A percentile compares a stretch with the other conserved stretches of the same genome.
Conservation (phyloP, 495 filamentous ascomycete genomes). For the Penicillium psychrofluorescens region DNA sequence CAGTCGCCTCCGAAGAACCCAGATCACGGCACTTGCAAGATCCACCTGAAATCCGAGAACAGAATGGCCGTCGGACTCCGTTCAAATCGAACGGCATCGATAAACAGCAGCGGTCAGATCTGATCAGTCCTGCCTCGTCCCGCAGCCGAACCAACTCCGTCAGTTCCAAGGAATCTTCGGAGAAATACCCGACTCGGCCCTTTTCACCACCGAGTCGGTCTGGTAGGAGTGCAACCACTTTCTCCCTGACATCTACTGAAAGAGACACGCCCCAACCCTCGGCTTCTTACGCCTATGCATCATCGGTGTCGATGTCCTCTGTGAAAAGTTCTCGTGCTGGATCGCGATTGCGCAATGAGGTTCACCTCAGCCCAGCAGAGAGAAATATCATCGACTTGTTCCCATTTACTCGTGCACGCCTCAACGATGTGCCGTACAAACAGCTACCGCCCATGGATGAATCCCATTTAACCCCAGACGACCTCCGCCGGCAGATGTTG, state of each 20-base stretch:
- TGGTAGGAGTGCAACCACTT: constrained; percentile 40
- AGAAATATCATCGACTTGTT: constrained; percentile 54
- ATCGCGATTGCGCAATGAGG: constrained; percentile 75
- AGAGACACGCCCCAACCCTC: constrained; percentile 33
- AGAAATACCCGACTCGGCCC: constrained; percentile 25
- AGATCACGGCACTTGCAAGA: constrained; percentile 25
- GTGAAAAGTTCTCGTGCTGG: constrained; percentile 54
- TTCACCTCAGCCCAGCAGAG: constrained; percentile 57
- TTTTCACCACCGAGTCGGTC: constrained; percentile 37
- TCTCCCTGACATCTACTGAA: constrained; percentile 31
- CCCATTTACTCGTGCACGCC: constrained; percentile 60
- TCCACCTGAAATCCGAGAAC: constrained; percentile 29
- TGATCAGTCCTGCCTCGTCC: constrained; percentile 56
- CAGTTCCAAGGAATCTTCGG: constrained; percentile 43
- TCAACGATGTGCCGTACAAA: constrained; percentile 75
- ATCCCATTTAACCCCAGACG: constrained; percentile 65
- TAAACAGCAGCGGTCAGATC: constrained; percentile 46
- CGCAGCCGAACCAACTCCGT: constrained; percentile 59
- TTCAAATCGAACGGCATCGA: constrained; percentile 38
- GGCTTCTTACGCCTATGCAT: constrained; percentile 31
- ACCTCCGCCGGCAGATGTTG: constrained; percentile 86
- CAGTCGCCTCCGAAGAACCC: constrained; percentile 70
- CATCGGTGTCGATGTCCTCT: constrained; percentile 59
- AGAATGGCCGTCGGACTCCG: constrained; percentile 23
- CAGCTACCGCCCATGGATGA: constrained; percentile 56